Base-by-base conservation (phyloP, 768 basidiomycete genomes). In the Pleurotus tuoliensis region DNA sequence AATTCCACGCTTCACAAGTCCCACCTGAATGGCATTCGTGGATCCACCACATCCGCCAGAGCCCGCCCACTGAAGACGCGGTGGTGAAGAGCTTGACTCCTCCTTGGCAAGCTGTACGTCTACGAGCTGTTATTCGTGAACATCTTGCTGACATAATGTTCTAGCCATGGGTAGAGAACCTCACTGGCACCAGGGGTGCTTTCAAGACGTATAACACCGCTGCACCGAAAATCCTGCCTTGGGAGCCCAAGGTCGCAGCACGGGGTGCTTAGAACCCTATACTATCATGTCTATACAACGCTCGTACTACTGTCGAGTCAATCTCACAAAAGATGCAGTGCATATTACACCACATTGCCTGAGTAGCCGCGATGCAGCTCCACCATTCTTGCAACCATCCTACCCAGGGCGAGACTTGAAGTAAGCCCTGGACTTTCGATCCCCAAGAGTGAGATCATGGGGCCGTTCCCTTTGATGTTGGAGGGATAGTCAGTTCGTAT, bases 21-120 rank as follows among this genome's bases (percentile, higher is more conserved):
- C 91, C 94, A 13, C 83, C 95, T 0, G 94, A 96, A 72, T 98
- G 96, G 96, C 96, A 97, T 74, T 86, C 94, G 4, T 98, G 95
- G 95, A 73, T 98, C 38, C 79, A 81, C 8, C 94, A 97, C 67
- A 97, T 96, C 64, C 89, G 96, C 48, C 82, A 86, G 62, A 83
- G 86, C 22, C 82, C 93, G 4, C 96, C 96, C 0, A 74, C 79
- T 1, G 77, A 87, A 57, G 96, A 98, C 65, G 67, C 77, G 1
- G 72, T 92, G 22, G 75, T 96, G 71, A 81, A 88, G 64, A 82
- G 76, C 57, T 63, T 79, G 39, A 81, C 83, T 27, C 93, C 90
- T 1, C 72, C 86, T 0, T 98, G 95, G 95, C 80, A 91, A 69
- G 82, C 84, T 9, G 95, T 96, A 71, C 62, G 92, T 58, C 24